Evolutionary conservation across 345 rosid genomes (phyloP), one percentile per base, ranked within the genome.

Genomic region (Moringa oleifera): DNA sequence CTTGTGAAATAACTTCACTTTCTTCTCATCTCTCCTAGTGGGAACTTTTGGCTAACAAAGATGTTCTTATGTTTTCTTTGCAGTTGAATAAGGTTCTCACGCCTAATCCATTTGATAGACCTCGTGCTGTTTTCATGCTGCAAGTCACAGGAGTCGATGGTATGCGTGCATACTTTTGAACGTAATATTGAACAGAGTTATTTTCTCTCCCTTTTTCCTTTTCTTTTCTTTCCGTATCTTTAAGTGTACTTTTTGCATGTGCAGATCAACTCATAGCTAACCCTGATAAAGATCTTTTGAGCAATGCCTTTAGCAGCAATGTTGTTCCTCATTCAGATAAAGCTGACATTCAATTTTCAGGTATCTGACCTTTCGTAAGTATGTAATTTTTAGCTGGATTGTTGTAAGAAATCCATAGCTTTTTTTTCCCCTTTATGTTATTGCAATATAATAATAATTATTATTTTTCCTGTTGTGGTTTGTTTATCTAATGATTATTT

Each of bases 101-200:
- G 63, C 94, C 97, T 20, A 83, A 85, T 79, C 96, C 97, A 37
- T 94, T 94, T 59, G 72, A 88, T 72, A 81, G 93, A 67, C 99
- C 99, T 37, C 93, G 75, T 28, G 80, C 90, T 75, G 93, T 89
- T 73, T 83, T 88, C 56, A 79, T 85, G 72, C 71, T 94, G 65
- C 97, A 90, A 85, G 80, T 94, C 55, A 71, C 77, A 63, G 97
- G 97, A 82, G 75, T 83, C 24, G 72, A 80, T 72, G 97, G 91
- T 94, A 63, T 25, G 51, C 61, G 23, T 33, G 37, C 5, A n/a
- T 25, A 4, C 12, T 7, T 41, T 41, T 15, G 47, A 41, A 41
- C 9, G 21, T 0, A 4, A 61, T 51, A 57, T 55, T 53, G 28
- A 49, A 61, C 18, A 7, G 12, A 10, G n/a, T 41, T 75, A 16